Base-by-base conservation (phyloP, 164 flowering plant genomes). In the Tinospora cordifolia region DNA sequence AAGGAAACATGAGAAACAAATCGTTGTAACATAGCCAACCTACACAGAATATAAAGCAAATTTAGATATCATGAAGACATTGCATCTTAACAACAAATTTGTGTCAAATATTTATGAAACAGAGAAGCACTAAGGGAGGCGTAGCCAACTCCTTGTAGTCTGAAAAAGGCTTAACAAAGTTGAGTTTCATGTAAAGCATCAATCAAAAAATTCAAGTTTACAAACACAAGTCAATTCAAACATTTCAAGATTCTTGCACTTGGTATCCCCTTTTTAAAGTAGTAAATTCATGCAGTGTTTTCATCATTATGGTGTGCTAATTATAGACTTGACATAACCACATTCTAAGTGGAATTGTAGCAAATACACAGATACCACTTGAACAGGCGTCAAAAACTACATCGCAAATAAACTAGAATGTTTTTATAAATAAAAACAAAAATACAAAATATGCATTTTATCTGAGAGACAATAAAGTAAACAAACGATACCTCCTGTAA, bases 21-120 rank as follows among this genome's bases (percentile, higher is more conserved):
- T 92, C 15, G 93, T 84, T 8, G 99, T 94, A 69, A 94, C 99
- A 77, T 88, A 94, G 78, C 99, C 99, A 84, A 94, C 97, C 98
- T 94, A 87, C 67, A 46, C 27, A 73, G 19, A 22, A 26, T 62
- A 64, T 13, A 73, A 72, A 38, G n/a, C 38, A 44, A 58, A 25
- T 25, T 68, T 17, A 41, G 63, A 40, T 54, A 9, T 14, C 15
- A 24, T 36, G 51, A 19, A 49, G 25, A 40, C 60, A 40, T 13
- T 30, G 21, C 21, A 54, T 54, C 60, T 19, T 22, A n/a, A n/a
- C 6, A 51, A 17, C 58, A 51, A 51, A 51, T n/a, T 19, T 17
- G n/a, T 24, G n/a, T 54, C 60, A 54, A 54, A 54, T 30, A 30
- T 30, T 30, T 30, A 30, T 30, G 36, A 1, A 4, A 30, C n/a